Evolutionary conservation across 2,329 filamentous ascomycete species (phyloP), one percentile per base, ranked within the genome.

Genomic region (Ophiocordyceps unilateralis): DNA sequence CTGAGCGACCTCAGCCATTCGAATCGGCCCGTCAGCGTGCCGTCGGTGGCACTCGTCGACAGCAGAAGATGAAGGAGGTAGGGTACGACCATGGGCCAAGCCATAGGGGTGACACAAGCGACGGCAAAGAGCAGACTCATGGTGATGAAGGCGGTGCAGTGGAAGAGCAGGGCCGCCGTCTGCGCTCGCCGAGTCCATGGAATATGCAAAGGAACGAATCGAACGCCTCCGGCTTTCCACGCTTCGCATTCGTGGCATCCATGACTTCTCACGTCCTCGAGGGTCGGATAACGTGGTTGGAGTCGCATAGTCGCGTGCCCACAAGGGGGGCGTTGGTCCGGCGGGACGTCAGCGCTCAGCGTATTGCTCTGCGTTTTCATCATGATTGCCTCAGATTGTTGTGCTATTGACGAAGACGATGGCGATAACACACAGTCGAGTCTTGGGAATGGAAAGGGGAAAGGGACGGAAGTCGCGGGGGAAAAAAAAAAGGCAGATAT

Each of bases 11-110:
- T 79, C 47, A 89, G 63, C 56, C 82, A 76, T 46, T 85, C 74
- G 34, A 78, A 87, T 44, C 91, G 82, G 53, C 80, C 78, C 3
- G 70, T 73, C 23, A 94, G 71, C 37, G 72, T 76, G 38, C 89
- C 89, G 41, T 86, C 81, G 2, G 77, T 82, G 15, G 80, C 75
- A 17, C 83, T 81, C 39, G 78, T 81, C 20, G 87, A 93, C 49
- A 88, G 77, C 22, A 91, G 72, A 48, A 89, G 76, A 56, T 93
- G 84, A 45, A 95, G 69, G 36, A 93, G 70, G 54, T 96, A 96
- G 0, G 86, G 67, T 9, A 80, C 66, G 19, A 81, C 56, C 38
- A 81, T 62, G 2, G 89, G 89, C 91, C 91, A 98, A 40, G 81
- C 76, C n/a, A 96, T 65, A 1, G 91, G 91, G 44, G 93, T 87